Evolutionary conservation across 306 rosid species (phyloP).

Genomic region (Begonia fuchsioides): DNA sequence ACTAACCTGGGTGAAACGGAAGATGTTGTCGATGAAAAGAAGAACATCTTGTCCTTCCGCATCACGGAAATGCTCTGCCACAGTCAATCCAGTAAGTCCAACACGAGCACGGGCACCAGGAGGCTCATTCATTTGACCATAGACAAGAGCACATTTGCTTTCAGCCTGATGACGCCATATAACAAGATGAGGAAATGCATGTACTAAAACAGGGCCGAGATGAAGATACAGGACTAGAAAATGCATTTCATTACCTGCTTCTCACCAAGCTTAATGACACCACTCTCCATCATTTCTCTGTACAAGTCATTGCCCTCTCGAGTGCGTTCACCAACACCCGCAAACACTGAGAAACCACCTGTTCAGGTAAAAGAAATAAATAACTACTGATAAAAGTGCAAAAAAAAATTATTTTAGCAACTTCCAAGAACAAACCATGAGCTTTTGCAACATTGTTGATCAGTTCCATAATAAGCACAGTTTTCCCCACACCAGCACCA

Average conservation of each 20-base stretch:
- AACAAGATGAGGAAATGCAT: not conserved
- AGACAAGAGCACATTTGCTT: constrained; percentile 96
- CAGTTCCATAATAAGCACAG: constrained; percentile 83
- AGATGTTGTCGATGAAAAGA: constrained; percentile 92
- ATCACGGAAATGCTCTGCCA: constrained; percentile 97
- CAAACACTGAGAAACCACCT: constrained; percentile 99
- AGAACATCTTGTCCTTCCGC: constrained; percentile 99
- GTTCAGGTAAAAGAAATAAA: constrained; percentile 8
- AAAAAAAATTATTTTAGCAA: not conserved
- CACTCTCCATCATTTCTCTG: constrained; percentile 99
- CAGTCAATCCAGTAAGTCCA: constrained; percentile 92
- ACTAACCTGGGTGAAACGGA: constrained; percentile 90
- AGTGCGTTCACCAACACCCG: constrained; percentile 97
- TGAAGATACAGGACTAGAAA: not conserved
- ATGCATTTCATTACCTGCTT: constrained; percentile 46
- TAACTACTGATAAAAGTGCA: not conserved
- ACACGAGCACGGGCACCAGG: constrained; percentile 99
- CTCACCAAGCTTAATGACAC: constrained; percentile 95
- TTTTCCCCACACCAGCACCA: constrained; percentile 88
- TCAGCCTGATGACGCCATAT: constrained; percentile 41
- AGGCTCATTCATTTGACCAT: constrained; percentile 99
- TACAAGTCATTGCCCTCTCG: constrained; percentile 97
- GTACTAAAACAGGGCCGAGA: not conserved
- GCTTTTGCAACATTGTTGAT: constrained; percentile 98
- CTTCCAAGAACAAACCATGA: constrained; percentile 41